A percentile compares a stretch with the other conserved stretches of the same genome.
These are phyloP conservation scores for Candida verbasci DNA, from an alignment of 805 yeast genomes.

Conservation along the genomic window DNA sequence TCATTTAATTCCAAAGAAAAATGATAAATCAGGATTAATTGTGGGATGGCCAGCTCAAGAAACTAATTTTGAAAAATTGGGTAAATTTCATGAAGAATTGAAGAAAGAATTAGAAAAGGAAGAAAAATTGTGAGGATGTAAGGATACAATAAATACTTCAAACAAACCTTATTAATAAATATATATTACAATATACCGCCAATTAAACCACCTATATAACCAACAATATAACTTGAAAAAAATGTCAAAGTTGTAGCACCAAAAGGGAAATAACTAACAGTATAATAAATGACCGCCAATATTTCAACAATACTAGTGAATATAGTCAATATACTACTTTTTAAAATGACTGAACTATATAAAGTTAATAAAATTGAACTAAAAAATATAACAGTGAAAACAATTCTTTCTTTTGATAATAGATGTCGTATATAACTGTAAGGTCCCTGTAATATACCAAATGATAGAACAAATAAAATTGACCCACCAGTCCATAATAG, in stretches of 20 bases:
- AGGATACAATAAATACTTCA: too few species aligned
- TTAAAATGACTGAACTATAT: constrained; percentile 64
- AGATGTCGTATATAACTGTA: constrained; percentile 72
- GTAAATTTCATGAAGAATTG: constrained; percentile 60
- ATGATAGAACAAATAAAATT: constrained; percentile 76
- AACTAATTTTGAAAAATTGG: constrained; percentile 71
- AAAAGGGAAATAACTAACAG: constrained; percentile 91
- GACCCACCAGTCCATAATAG: constrained; percentile 90
- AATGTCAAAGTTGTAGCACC: constrained; percentile 73
- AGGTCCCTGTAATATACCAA: constrained; percentile 92
- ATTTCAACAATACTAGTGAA: constrained; percentile 73
- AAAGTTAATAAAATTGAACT: constrained; percentile 76
- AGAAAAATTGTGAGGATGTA: constrained; percentile 12
- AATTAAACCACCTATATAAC: constrained; percentile 44
- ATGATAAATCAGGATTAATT: constrained; percentile 65
- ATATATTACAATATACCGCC: constrained; percentile 40
- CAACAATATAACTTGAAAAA: constrained; percentile 42
- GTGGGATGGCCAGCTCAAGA: constrained; percentile 94
- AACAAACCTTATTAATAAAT: constrained; percentile 43
- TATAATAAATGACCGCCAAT: constrained; percentile 84
- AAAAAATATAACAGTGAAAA: constrained; percentile 77
- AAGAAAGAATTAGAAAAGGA: constrained; percentile 8
- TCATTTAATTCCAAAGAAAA: constrained; percentile 90
- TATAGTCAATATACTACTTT: constrained; percentile 71
- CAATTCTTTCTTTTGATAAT: constrained; percentile 67